Base-by-base conservation (phyloP, 805 yeast species). In the Ogataea nakhonphanomensis region DNA sequence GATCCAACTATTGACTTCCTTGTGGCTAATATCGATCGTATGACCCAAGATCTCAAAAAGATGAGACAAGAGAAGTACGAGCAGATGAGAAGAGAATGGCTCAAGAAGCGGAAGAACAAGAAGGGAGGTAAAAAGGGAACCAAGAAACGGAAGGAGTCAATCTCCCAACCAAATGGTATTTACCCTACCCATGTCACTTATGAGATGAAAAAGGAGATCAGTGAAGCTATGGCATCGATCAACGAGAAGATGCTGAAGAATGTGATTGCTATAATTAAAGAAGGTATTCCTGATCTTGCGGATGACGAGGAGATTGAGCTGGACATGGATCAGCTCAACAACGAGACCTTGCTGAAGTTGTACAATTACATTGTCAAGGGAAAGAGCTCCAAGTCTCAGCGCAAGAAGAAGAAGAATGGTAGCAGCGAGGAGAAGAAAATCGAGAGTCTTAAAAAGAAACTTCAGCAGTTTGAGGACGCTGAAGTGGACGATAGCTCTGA, bases 171-270 rank as follows among this genome's bases (percentile, higher is more conserved):
- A 3, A 40, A 43, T 28, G 48, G 48, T 21, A 41, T 57, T 17
- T 61, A 62, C 35, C 66, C 67, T 40, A 57, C 63, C 10, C 64
- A 61, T 39, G 88, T 91, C 38, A 86, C 96, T 0, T 93, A 87
- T 59, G 98, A 90, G 57, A 91, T 91, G 98, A 93, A 93, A 74
- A 86, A 87, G 59, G 93, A 88, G 61, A 81, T 93, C 43, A 79
- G 89, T 41, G 97, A 89, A 57, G 81, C 81, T 51, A 90, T 93
- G 59, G 80, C 82, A 37, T 80, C 79, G 44, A 59, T 74, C 36
- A 76, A 88, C 31, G 95, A 89, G 50, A 79, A 82, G 62, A 87
- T 86, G 66, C 69, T 91, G 53, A 85, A 82, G 52, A 83, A 84
- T 44, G 95, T 89, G 25, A 74, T 91, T 46, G 78, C 84, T 37